Conservation (phyloP, 768 basidiomycete species). For the Tulasnella calospora region DNA sequence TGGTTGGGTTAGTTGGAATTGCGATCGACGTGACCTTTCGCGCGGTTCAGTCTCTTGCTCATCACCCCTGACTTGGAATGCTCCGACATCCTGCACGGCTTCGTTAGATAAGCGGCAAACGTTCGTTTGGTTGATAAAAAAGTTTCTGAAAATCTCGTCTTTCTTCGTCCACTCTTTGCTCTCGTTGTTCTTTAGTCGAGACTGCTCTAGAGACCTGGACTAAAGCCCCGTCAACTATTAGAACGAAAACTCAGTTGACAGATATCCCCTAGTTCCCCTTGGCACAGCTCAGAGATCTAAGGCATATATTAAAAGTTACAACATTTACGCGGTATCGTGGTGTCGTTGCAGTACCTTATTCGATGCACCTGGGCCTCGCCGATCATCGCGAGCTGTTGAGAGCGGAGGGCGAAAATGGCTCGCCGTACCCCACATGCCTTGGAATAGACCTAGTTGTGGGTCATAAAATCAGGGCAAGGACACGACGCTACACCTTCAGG, state of each 20-base stretch:
- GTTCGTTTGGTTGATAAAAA: not conserved
- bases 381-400: not conserved
- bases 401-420: conserved; percentile 8
- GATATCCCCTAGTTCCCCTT: no score
- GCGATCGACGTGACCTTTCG: not conserved
- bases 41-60: not conserved
- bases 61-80: not conserved
- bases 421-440: not conserved
- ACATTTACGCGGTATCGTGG: not conserved
- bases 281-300: no score
- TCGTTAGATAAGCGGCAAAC: not conserved
- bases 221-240: not conserved
- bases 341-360: not conserved
- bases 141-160: not conserved
- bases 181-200: not conserved
- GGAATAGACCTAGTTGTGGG: not conserved
- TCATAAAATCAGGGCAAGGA: not conserved
- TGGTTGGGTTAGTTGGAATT: not conserved
- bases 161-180: not conserved
- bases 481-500: not conserved
- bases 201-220: no score
- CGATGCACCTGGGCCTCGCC: not conserved
- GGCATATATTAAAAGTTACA: no score
- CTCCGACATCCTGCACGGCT: not conserved
- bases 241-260: no score